These are phyloP conservation scores for Epichloe festucae DNA, from an alignment of 2,329 filamentous ascomycete genomes.

Conservation along the genomic window DNA sequence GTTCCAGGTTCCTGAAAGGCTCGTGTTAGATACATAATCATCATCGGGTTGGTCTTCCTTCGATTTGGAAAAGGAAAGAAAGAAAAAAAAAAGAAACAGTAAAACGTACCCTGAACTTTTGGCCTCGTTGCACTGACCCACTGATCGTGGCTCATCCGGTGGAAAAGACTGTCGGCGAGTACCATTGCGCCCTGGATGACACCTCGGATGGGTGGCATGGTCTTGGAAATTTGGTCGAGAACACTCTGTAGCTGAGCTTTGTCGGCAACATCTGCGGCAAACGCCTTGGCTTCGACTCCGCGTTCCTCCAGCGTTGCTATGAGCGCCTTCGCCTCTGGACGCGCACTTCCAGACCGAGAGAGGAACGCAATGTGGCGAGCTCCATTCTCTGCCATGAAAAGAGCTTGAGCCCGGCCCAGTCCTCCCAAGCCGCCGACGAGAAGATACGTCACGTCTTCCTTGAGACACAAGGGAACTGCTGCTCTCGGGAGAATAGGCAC, in stretches of 20 bases:
- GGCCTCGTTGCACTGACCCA: conserved; percentile 19
- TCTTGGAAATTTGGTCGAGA: not conserved
- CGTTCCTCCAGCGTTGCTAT: not conserved
- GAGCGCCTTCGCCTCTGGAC: not conserved
- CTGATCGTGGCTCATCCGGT: conserved; percentile 22
- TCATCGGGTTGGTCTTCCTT: too few species aligned
- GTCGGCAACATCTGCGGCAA: not conserved
- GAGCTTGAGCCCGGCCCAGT: not conserved
- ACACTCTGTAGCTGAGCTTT: not conserved
- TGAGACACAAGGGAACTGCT: not conserved
- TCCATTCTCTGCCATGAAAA: not conserved
- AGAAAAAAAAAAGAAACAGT: conserved; percentile 10
- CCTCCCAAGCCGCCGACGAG: not conserved
- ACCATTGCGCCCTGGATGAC: conserved; percentile 12
- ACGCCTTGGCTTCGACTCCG: not conserved
- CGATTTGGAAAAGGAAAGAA: too few species aligned
- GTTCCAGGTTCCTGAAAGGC: too few species aligned
- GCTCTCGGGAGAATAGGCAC: not conserved
- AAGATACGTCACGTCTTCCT: not conserved
- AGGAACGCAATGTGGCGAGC: not conserved
- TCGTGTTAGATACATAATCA: too few species aligned
- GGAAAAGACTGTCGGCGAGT: conserved; percentile 12
- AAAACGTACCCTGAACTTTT: conserved; percentile 27
- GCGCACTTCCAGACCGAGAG: not conserved
- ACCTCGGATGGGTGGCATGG: conserved; percentile 13